Evolutionary conservation across 1,139 yeast species (phyloP), one percentile per base, ranked within the genome.

Genomic region (Candida smagusa): DNA sequence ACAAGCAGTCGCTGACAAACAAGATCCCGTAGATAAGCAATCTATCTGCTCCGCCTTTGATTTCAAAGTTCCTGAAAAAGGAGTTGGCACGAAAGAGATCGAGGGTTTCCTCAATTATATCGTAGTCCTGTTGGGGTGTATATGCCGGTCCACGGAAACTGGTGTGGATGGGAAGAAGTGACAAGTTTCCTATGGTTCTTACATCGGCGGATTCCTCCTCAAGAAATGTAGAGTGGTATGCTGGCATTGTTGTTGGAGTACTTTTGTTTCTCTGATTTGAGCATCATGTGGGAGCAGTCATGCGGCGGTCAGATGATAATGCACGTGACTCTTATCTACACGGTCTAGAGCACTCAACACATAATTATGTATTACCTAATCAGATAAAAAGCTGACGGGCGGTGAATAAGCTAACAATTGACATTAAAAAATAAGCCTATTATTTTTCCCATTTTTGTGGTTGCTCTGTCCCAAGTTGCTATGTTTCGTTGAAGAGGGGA

Each of bases 81-180:
- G 96, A 86, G 63, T 92, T 92, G 53, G 97, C 97, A 49, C 98
- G 75, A 63, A 92, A 92, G 42, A 92, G 73, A 62, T 92, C 98
- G 42, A 92, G 67, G 22, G 83, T 76, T 62, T 92, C 99, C 56
- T 92, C 98, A 42, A 86, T 75, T 43, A 92, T 86, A 61, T 92
- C 99, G 60, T 89, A 90, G 51, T 86, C 96, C 22, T 79, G 77
- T 41, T 74, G 72, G 6, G 89, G 78, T 6, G 95, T 95, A 58
- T 82, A 88, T 1, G 96, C 83, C 4, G 98, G 97, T 5, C 98
- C 98, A 48, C 96, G 75, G 61, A 78, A 84, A 50, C 77, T 79
- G 29, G 97, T 84, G 53, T 81, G 82, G 46, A 92, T 70, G 26
- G 98, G 96, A 39, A 90, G 68, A 23, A 94, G 68, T 5, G 85